Evolutionary conservation across 2,329 filamentous ascomycete species (phyloP).

Genomic region (Microcera coccophila): DNA sequence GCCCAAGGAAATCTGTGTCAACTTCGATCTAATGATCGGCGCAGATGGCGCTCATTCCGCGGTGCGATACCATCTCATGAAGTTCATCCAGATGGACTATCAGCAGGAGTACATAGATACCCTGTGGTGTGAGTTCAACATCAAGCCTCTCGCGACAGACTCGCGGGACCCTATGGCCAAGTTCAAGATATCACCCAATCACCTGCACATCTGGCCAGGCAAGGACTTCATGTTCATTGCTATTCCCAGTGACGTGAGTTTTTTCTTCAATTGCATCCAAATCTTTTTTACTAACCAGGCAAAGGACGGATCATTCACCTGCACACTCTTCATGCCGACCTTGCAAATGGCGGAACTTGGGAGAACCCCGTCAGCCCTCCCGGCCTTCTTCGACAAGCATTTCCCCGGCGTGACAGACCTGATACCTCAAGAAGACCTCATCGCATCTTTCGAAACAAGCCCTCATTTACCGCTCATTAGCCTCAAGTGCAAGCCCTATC

Average conservation of each 20-base stretch:
- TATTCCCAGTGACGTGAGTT: conserved; percentile 65
- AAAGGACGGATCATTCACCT: conserved; percentile 86
- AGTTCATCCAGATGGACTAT: conserved; percentile 85
- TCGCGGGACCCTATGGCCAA: conserved; percentile 32
- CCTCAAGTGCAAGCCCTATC: conserved; percentile 88
- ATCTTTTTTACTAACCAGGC: conserved; percentile 8
- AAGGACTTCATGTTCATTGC: conserved; percentile 98
- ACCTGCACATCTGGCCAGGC: conserved; percentile 96
- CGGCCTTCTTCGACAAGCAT: conserved; percentile 72
- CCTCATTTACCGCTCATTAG: conserved; percentile 90
- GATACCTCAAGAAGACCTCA: conserved; percentile 64
- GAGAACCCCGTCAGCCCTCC: conserved; percentile 54
- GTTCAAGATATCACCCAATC: conserved; percentile 84
- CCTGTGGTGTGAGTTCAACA: conserved; percentile 93
- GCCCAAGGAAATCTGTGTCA: conserved; percentile 70
- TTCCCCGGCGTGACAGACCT: conserved; percentile 82
- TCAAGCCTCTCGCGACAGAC: conserved; percentile 50
- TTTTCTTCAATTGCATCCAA: background rate
- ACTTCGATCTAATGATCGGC: conserved; percentile 91
- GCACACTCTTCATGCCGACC: conserved; percentile 84
- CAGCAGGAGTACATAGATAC: conserved; percentile 94
- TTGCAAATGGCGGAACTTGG: conserved; percentile 66
- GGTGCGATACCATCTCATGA: conserved; percentile 92
- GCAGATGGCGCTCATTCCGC: conserved; percentile 94
- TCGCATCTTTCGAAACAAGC: conserved; percentile 72